Percentiles rank a stretch among this genome's conserved stretches.
These are phyloP conservation scores for Fusarium succisae DNA, from an alignment of 2,329 filamentous ascomycete genomes.

Conservation along the genomic window DNA sequence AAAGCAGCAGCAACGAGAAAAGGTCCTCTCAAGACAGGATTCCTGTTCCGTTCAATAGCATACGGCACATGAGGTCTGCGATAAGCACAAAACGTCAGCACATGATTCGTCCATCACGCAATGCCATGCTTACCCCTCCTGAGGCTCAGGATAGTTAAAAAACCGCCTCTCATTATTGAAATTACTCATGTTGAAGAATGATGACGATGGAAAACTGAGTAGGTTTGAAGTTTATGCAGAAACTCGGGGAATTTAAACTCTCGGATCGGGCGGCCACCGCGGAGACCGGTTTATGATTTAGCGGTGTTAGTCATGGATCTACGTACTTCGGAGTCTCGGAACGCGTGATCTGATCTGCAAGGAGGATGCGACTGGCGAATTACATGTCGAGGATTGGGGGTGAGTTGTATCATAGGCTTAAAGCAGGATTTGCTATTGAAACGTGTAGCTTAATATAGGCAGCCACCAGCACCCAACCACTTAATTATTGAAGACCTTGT, in stretches of 20 bases:
- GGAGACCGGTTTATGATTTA: constrained; percentile 11
- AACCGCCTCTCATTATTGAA: constrained; percentile 8
- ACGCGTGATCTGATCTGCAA: constrained; percentile 21
- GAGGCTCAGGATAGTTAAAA: constrained; percentile 34
- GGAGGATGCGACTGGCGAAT: background rate
- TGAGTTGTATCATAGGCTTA: background rate
- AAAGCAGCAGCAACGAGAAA: constrained; percentile 31
- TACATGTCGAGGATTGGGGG: background rate
- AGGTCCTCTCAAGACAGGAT: constrained; percentile 27
- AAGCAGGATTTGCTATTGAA: background rate
- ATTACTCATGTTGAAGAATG: constrained; percentile 2
- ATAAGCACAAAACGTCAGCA: constrained; percentile 19
- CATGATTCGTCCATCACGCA: background rate
- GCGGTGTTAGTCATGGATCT: constrained; percentile 15
- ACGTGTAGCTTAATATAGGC: background rate
- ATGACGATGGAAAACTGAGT: background rate
- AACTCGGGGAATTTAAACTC: constrained; percentile 16
- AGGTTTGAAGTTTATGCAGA: background rate
- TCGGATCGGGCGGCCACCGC: constrained; percentile 19
- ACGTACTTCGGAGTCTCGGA: constrained; percentile 5
- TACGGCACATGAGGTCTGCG: constrained; percentile 32
- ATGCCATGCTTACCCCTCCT: constrained; percentile 23
- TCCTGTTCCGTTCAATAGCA: constrained; percentile 22
- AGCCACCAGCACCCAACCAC: background rate
- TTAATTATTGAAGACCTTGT: constrained; percentile 13